Evolutionary conservation across 2,329 filamentous ascomycete genomes (phyloP).

Genomic region (Zasmidium citrigriseum): DNA sequence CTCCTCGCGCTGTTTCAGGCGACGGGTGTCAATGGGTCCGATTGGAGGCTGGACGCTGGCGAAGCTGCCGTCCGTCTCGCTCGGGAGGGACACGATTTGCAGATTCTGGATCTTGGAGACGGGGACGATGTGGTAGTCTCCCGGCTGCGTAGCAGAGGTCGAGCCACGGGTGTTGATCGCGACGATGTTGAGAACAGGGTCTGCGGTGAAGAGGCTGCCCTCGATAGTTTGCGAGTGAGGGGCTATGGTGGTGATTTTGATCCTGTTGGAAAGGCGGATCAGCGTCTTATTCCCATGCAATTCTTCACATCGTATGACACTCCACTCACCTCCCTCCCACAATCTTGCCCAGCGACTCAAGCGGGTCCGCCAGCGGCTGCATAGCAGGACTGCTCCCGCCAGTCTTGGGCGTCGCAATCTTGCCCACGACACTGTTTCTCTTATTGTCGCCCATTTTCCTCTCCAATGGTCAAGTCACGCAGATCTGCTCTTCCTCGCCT

Average conservation of each 20-base stretch:
- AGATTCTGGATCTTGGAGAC: constrained; percentile 61
- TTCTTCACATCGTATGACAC: background rate
- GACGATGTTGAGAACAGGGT: constrained; percentile 61
- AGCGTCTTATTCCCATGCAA: background rate
- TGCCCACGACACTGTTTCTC: constrained; percentile 56
- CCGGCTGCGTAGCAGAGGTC: constrained; percentile 45
- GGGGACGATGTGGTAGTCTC: constrained; percentile 63
- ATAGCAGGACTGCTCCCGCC: constrained; percentile 26
- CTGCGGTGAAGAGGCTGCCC: constrained; percentile 64
- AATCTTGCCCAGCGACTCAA: constrained; percentile 59
- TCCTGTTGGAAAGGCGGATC: constrained; percentile 39
- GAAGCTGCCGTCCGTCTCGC: constrained; percentile 43
- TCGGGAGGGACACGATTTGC: constrained; percentile 52
- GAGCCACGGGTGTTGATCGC: constrained; percentile 58
- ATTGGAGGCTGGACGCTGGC: constrained; percentile 47
- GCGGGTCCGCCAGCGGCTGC: constrained; percentile 47
- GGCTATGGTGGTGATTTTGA: constrained; percentile 59
- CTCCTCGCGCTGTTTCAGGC: constrained; percentile 57
- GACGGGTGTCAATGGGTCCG: constrained; percentile 55
- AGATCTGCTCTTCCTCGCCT: background rate
- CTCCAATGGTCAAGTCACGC: background rate
- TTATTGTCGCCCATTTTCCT: constrained; percentile 38
- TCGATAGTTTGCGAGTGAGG: constrained; percentile 56
- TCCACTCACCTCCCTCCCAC: constrained; percentile 61
- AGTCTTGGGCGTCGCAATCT: constrained; percentile 54